Conservation (phyloP, 2,329 filamentous ascomycete genomes). For the Rhynchosporium agropyri region DNA sequence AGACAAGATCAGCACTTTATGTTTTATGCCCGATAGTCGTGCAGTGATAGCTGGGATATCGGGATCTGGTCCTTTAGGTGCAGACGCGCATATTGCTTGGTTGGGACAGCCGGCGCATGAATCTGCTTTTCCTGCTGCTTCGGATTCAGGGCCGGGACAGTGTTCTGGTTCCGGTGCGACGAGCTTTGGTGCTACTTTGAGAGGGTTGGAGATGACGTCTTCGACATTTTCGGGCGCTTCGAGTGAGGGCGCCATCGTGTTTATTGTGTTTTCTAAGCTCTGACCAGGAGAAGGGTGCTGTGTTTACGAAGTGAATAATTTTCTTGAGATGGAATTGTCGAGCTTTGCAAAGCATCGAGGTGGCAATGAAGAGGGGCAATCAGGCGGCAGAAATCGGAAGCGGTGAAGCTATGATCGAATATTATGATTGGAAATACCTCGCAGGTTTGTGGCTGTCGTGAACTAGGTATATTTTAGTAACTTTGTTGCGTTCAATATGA, state of each 20-base stretch:
- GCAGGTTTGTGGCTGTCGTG: no score
- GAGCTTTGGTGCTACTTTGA: constrained; percentile 79
- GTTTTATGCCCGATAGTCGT: constrained; percentile 77
- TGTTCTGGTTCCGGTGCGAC: constrained; percentile 96
- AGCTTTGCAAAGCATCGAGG: constrained; percentile 18
- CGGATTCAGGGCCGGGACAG: constrained; percentile 86
- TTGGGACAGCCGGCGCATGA: constrained; percentile 95
- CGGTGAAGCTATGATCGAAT: constrained; percentile 4
- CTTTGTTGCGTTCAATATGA: no score
- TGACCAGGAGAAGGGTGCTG: background rate
- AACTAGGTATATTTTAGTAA: no score
- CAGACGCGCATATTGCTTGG: constrained; percentile 90
- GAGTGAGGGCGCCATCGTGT: constrained; percentile 75
- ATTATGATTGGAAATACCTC: constrained; percentile 10
- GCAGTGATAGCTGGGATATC: constrained; percentile 88
- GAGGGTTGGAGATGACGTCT: constrained; percentile 73
- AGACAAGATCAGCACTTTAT: constrained; percentile 88
- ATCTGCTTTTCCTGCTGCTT: constrained; percentile 70
- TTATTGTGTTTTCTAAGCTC: background rate
- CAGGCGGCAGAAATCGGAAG: constrained; percentile 7
- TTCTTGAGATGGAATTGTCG: constrained; percentile 2
- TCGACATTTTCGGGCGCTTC: constrained; percentile 69
- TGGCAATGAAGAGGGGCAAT: constrained; percentile 15
- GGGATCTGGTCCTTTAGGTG: constrained; percentile 92
- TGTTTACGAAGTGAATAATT: background rate